Conservation (phyloP, 352 stramenopile genomes). For the Globisporangium parvum region DNA sequence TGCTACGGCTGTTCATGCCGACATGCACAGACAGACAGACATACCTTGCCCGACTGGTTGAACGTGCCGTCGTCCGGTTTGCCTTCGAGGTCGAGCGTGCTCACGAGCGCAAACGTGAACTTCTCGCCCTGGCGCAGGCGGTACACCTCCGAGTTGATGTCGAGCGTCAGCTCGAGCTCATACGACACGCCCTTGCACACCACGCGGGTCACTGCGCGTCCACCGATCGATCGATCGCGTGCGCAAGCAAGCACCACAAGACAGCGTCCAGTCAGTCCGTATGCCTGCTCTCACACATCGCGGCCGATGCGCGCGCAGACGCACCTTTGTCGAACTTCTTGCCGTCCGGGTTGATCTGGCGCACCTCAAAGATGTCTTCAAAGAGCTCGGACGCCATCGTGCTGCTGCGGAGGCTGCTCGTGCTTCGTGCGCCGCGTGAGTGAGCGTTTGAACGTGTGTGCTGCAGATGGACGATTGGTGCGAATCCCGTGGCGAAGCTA, state of each 20-base stretch:
- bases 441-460: background rate
- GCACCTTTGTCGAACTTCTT: constrained; percentile 96
- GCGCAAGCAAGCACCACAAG: background rate
- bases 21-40: background rate
- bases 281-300: background rate
- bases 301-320: background rate
- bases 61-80: constrained; percentile 94
- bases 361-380: constrained; percentile 99
- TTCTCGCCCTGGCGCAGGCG: constrained; percentile 93
- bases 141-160: constrained; percentile 98
- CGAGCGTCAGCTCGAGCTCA: constrained; percentile 95
- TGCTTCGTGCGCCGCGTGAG: no score
- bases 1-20: background rate
- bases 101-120: constrained; percentile 95
- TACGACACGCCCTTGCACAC: constrained; percentile 96
- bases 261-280: background rate
- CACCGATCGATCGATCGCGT: background rate
- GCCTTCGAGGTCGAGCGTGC: constrained; percentile 94
- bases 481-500: background rate
- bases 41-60: constrained; percentile 87
- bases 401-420: background rate
- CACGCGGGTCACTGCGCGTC: constrained; percentile 88
- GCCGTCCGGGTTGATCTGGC: constrained; percentile 94
- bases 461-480: background rate
- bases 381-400: constrained; percentile 91